Percentiles rank a stretch among this genome's conserved stretches.
These are phyloP conservation scores for Lentinula aciculospora DNA, from an alignment of 768 basidiomycete genomes.

Conservation along the genomic window DNA sequence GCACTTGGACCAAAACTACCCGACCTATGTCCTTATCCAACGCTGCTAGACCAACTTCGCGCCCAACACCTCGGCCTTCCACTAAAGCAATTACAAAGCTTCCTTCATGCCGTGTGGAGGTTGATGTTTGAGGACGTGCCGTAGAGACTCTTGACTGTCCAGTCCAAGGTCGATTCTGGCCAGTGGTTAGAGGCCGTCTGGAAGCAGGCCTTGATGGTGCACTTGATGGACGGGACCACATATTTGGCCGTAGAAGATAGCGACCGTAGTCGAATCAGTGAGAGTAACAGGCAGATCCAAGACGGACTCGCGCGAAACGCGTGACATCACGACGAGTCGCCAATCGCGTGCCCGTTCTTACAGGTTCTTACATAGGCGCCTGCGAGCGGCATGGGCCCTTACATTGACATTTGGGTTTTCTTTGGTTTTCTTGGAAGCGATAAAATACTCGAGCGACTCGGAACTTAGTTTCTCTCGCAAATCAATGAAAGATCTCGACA, in stretches of 20 bases:
- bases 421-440: too few relatives aligned
- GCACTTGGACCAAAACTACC: constrained; percentile 74
- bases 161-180: constrained; percentile 43
- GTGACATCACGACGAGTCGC: too few relatives aligned
- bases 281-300: too few relatives aligned
- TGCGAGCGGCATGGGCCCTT: too few relatives aligned
- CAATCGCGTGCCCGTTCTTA: too few relatives aligned
- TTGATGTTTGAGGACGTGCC: constrained; percentile 62
- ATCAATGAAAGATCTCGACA: too few relatives aligned
- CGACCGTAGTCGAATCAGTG: not conserved
- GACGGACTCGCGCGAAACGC: too few relatives aligned
- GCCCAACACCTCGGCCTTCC: constrained; percentile 72
- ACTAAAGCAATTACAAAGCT: constrained; percentile 65
- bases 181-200: constrained; percentile 14
- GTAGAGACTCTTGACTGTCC: constrained; percentile 54
- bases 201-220: constrained; percentile 15
- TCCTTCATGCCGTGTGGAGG: constrained; percentile 51
- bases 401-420: too few relatives aligned
- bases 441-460: too few relatives aligned
- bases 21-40: constrained; percentile 76
- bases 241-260: too few relatives aligned
- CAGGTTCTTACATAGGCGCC: not conserved
- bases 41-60: constrained; percentile 85
- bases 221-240: not conserved
- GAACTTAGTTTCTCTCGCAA: not conserved